A percentile compares a stretch with the other conserved stretches of the same genome.
These are phyloP conservation scores for Triangularia verruculosa DNA, from an alignment of 2,329 filamentous ascomycete genomes.

Conservation along the genomic window DNA sequence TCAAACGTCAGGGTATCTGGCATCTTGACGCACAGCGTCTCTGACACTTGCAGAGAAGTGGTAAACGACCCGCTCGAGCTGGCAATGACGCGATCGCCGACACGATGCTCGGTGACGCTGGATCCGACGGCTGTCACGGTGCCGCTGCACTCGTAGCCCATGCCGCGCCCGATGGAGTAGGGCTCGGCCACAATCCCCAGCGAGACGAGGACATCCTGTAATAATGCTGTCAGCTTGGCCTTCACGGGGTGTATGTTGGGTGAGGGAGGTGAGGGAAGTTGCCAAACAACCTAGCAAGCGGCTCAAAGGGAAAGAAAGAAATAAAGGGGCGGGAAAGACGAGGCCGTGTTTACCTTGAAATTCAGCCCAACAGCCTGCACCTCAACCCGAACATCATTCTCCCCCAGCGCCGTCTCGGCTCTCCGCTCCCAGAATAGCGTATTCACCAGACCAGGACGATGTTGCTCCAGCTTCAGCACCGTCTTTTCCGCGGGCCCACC, in stretches of 20 bases:
- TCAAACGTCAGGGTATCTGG: conserved; percentile 35
- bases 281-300: background rate
- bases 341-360: conserved; percentile 29
- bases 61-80: background rate
- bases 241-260: conserved; percentile 18
- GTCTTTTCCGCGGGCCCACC: background rate
- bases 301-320: conserved; percentile 16
- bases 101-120: conserved; percentile 24
- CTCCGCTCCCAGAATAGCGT: background rate
- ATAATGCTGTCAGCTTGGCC: background rate
- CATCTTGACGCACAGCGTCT: conserved; percentile 30
- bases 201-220: background rate
- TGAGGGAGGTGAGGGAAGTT: too few relatives aligned
- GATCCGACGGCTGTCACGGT: background rate
- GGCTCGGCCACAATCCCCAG: background rate
- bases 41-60: conserved; percentile 2
- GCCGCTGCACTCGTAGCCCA: background rate
- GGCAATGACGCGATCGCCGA: conserved; percentile 30
- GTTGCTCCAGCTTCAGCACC: background rate
- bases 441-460: background rate
- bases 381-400: conserved; percentile 35
- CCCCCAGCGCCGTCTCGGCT: conserved; percentile 19
- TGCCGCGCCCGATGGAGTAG: background rate
- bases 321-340: conserved; percentile 27
- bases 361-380: conserved; percentile 36